These are phyloP conservation scores for Ophiorrhiza pumila DNA, from an alignment of 257 asterid species.

Conservation along the genomic window DNA sequence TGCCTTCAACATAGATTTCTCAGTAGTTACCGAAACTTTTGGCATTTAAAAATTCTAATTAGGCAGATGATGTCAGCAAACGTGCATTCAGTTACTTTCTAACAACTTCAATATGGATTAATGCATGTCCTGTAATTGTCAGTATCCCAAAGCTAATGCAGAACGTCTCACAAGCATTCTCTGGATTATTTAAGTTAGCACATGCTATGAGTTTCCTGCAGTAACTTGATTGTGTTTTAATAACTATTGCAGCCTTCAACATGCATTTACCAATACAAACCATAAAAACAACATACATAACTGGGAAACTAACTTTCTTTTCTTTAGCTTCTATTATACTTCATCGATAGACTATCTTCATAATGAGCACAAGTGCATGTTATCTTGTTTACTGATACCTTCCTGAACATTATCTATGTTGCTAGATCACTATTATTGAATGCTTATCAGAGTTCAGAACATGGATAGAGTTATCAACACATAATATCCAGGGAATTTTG, in stretches of 20 bases:
- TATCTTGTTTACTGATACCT: no score
- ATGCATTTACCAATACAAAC: not conserved
- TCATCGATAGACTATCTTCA: not conserved
- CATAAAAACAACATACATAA: not conserved
- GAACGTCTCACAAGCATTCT: not conserved
- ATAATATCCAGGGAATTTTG: not conserved
- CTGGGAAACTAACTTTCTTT: not conserved
- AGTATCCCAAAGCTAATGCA: not conserved
- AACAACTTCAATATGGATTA: not conserved
- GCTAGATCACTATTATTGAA: not conserved
- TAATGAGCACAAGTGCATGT: not conserved
- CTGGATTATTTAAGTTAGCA: not conserved
- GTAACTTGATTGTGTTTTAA: not conserved
- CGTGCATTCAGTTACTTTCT: not conserved
- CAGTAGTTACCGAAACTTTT: not conserved
- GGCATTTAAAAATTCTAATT: not conserved
- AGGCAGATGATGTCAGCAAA: not conserved
- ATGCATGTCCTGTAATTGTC: not conserved
- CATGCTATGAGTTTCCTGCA: not conserved
- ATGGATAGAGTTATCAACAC: not conserved
- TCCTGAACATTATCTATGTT: not conserved
- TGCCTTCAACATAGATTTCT: not conserved
- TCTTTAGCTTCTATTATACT: not conserved
- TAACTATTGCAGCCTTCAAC: not conserved
- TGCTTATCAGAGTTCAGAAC: not conserved